Base-by-base conservation (phyloP, 352 stramenopile species). In the Pythium pyrilobum region DNA sequence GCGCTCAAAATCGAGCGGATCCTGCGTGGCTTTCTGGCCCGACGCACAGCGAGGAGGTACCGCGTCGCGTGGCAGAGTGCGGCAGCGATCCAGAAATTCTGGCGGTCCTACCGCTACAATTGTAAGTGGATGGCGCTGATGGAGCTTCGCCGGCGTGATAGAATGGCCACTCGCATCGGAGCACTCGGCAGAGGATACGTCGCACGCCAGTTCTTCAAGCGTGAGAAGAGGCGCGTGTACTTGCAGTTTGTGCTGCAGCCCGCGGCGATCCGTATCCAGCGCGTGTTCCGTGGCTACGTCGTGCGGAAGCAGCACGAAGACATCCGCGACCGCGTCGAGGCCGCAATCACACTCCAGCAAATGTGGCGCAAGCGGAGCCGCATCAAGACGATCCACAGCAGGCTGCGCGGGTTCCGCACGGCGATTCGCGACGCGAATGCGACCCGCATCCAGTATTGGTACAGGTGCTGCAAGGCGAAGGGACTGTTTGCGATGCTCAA, bases 331-430 rank as follows among this genome's bases (percentile, higher is more conserved):
- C 56, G 67, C 4, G 61, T 83, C 2, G 79, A 92, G 52, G 79
- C 81, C 21, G 81, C 77, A 13, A 85, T 83, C 34, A 87, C 81
- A 7, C 48, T 90, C 13, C 79, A 92, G 66, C 73, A 85, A 62
- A 87, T 87, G 72, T 88, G 77, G 74, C 69, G 71, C 32, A 72
- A 69, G 18, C 53, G 43, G 1, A 40, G 39, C 27, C 61, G 54
- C 25, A 63, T 68, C 49, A 41, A 56, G 16, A 60, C 49, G 56
- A 56, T 84, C 61, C 23, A 72, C 56, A 12, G 52, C 79, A 62
- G 67, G 68, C 29, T 88, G 0, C 33, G 42, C 6, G 69, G 71
- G 1, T 88, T 86, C 44, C 72, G 74, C 4, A 24, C 49, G 0
- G 41, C 65, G 21, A 64, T 88, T 46, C 74, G 71, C 13, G 23